phyloP scores from a whole-genome alignment of 2,329 filamentous ascomycete genomes.

The Polychaeton citri region DNA sequence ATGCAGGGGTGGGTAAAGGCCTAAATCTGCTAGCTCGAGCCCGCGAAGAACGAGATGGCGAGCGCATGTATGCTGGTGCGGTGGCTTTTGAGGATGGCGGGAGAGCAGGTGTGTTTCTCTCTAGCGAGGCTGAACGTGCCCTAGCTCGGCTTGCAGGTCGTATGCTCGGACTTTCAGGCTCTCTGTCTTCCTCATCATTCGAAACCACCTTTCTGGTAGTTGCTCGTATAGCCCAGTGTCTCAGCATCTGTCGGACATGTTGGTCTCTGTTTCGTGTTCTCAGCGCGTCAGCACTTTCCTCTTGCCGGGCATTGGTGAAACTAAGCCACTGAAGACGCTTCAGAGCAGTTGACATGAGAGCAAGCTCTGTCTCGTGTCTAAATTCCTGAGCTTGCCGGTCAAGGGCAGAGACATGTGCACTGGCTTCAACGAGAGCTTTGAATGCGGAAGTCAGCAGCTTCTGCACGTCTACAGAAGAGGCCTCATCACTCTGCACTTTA shows the following conservation, averaged over 20 bases:
- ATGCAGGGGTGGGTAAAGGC: slow-evolving; percentile 16
- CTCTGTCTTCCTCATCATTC: slow-evolving; percentile 5
- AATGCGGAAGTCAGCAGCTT: slow-evolving; percentile 22
- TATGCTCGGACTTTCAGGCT: slow-evolving; percentile 17
- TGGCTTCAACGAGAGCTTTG: slow-evolving; percentile 15
- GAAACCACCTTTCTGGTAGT: slow-evolving; percentile 9
- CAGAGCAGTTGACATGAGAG: slow-evolving; percentile 33
- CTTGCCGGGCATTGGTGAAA: slow-evolving; percentile 39
- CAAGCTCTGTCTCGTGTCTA: slow-evolving; percentile 32
- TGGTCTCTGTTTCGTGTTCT: slow-evolving; percentile 39
- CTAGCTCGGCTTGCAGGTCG: slow-evolving; percentile 17
- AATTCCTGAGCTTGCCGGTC: slow-evolving; percentile 33
- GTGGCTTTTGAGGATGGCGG: slow-evolving; percentile 1
- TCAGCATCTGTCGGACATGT: slow-evolving; percentile 42
- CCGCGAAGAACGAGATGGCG: slow-evolving; percentile 23
- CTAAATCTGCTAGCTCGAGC: slow-evolving; percentile 14
- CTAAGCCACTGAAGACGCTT: slow-evolving; percentile 45
- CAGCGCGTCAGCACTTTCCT: slow-evolving; percentile 40
- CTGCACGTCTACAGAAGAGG: slow-evolving; percentile 13
- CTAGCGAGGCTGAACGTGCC: slow-evolving; percentile 9
- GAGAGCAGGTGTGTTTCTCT: slow-evolving; percentile 1
- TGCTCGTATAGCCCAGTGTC: slow-evolving; percentile 40
- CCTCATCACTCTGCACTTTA: slow-evolving; percentile 19
- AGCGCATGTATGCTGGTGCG: slow-evolving; percentile 29
- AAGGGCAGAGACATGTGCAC: slow-evolving; percentile 14